Conservation (phyloP, 495 filamentous ascomycete species). For the Penicillium arizonense region DNA sequence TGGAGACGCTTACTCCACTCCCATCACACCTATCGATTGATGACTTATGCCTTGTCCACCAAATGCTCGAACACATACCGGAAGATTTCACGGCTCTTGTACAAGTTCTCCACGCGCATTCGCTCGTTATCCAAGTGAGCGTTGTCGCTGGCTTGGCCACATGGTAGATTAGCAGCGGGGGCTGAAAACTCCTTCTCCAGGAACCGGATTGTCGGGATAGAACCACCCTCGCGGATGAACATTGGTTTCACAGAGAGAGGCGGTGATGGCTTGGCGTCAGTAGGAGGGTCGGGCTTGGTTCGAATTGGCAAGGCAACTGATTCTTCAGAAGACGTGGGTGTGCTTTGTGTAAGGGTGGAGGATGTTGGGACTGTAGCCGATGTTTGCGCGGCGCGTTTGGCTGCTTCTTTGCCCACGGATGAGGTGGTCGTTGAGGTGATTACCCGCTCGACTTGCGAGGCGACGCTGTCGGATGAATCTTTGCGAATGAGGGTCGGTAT, state of each 20-base stretch:
- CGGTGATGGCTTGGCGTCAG: background rate
- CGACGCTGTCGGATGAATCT: constrained; percentile 44
- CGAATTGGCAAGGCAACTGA: constrained; percentile 16
- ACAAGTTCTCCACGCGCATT: constrained; percentile 79
- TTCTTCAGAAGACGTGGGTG: constrained; percentile 19
- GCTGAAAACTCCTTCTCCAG: constrained; percentile 93
- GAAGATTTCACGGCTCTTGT: constrained; percentile 91
- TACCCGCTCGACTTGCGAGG: constrained; percentile 47
- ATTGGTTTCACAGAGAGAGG: constrained; percentile 44
- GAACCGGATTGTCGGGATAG: constrained; percentile 89
- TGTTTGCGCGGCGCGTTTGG: constrained; percentile 35
- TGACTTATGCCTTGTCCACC: constrained; percentile 42
- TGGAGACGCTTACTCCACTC: too few species aligned
- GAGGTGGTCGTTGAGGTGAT: constrained; percentile 46
- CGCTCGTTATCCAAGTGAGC: constrained; percentile 96
- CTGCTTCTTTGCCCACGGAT: constrained; percentile 32
- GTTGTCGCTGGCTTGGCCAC: constrained; percentile 90
- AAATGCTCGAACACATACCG: constrained; percentile 76
- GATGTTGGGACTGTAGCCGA: constrained; percentile 53
- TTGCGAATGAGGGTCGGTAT: constrained; percentile 29
- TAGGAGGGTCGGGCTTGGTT: constrained; percentile 13
- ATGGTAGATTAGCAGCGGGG: constrained; percentile 89
- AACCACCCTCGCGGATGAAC: constrained; percentile 94
- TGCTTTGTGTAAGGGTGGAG: constrained; percentile 54
- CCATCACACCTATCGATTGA: too few species aligned